Conservation (phyloP, 805 yeast genomes). For the Candida parachauliodes region DNA sequence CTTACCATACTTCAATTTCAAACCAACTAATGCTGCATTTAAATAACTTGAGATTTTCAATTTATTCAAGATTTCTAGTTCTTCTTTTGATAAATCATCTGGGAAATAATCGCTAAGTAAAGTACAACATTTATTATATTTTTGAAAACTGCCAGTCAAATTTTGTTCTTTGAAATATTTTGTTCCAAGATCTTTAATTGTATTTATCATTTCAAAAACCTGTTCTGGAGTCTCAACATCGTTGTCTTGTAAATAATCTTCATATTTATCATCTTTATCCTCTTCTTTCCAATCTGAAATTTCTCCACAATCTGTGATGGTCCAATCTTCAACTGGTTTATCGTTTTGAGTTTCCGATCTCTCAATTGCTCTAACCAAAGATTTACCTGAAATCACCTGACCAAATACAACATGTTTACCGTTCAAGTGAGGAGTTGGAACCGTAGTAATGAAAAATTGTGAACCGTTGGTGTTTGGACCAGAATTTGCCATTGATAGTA, state of each 20-base stretch:
- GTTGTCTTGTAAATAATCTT: conserved; percentile 73
- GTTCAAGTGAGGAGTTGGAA: conserved; percentile 88
- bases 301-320: conserved; percentile 76
- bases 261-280: conserved; percentile 82
- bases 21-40: conserved; percentile 71
- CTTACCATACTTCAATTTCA: conserved; percentile 56
- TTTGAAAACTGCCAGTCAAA: conserved; percentile 51
- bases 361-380: conserved; percentile 76
- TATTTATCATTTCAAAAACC: conserved; percentile 62
- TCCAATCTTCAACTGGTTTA: conserved; percentile 67
- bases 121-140: conserved; percentile 69
- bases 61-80: conserved; percentile 45
- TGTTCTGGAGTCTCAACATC: conserved; percentile 57
- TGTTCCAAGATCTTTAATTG: conserved; percentile 77
- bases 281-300: conserved; percentile 59
- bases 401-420: conserved; percentile 98
- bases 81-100: conserved; percentile 56
- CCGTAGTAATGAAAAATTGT: conserved; percentile 92
- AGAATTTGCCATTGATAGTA: conserved; percentile 95
- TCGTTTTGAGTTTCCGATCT: conserved; percentile 63
- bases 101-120: conserved; percentile 75
- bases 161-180: conserved; percentile 65
- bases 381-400: conserved; percentile 75
- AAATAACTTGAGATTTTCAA: conserved; percentile 63
- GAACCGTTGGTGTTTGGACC: conserved; percentile 96